Evolutionary conservation across 495 filamentous ascomycete species (phyloP), one percentile per base, ranked within the genome.

Genomic region (Polyplosphaeria fusca): DNA sequence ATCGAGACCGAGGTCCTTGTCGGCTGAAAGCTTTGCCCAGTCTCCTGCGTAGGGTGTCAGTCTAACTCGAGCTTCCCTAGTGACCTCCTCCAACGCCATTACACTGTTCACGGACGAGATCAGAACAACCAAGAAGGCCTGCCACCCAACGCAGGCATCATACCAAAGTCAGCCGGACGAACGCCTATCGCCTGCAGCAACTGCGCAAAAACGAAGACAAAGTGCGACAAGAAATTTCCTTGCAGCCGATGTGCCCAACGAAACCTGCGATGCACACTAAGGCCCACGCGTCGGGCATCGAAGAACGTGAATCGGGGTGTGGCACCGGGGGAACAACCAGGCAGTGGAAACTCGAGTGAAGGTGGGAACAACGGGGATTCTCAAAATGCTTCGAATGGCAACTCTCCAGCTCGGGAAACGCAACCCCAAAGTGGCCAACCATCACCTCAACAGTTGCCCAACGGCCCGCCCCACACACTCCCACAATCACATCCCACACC

Each of bases 171-270:
- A 0, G 71, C 72, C 1, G 72, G 71, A 23, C 54, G 72, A 47
- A 74, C 69, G 16, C 71, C 72, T 4, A 74, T 74, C 45, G 72
- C 72, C 4, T 74, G 72, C 63, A 70, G 63, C 53, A 74, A 74
- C 37, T 74, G 72, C 43, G 72, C 72, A 2, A 73, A 73, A 54
- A 73, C 71, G 0, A 74, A 74, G 70, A 84, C 82, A 4, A 81
- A 78, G n/a, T 87, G 84, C 63, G 84, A 87, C 62, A 86, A 86
- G 68, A 74, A 74, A 66, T 76, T 82, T 11, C 82, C 83, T 9
- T 85, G 82, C 65, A 74, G 74, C 38, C 71, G 82, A 53, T 85
- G 82, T 63, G 65, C 74, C 1, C 76, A 77, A 23, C 78, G 84
- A 63, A 79, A 79, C 61, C 72, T 85, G 12, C 52, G 69, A 13